A percentile compares a stretch with the other conserved stretches of the same genome.
These are phyloP conservation scores for Scopulariopsis brevicaulis DNA, from an alignment of 2,329 filamentous ascomycete species.

Conservation along the genomic window DNA sequence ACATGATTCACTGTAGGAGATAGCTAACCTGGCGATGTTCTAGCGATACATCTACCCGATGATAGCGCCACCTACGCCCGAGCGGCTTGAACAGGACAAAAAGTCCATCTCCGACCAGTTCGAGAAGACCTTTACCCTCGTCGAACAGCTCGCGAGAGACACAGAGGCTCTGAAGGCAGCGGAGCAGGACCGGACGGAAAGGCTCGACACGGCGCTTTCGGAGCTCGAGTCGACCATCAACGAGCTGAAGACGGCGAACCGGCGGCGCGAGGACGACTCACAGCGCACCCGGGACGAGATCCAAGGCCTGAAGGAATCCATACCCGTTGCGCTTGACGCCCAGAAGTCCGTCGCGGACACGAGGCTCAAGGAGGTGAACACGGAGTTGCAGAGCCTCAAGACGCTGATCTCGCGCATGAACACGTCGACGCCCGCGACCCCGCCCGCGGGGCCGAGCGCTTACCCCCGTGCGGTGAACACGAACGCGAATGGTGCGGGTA, in stretches of 20 bases:
- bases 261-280: slow-evolving; percentile 76
- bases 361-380: slow-evolving; percentile 72
- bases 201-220: slow-evolving; percentile 67
- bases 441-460: slow-evolving; percentile 10
- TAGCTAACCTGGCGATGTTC: background rate
- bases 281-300: slow-evolving; percentile 81
- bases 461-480: slow-evolving; percentile 1
- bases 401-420: slow-evolving; percentile 60
- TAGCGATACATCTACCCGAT: slow-evolving; percentile 86
- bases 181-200: slow-evolving; percentile 73
- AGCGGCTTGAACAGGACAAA: slow-evolving; percentile 91
- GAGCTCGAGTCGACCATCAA: slow-evolving; percentile 77
- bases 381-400: slow-evolving; percentile 86
- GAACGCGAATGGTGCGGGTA: slow-evolving; percentile 13
- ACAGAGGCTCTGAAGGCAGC: slow-evolving; percentile 79
- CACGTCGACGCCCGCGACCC: slow-evolving; percentile 14
- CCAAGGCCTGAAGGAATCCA: slow-evolving; percentile 66
- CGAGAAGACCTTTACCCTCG: slow-evolving; percentile 77
- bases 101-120: slow-evolving; percentile 87
- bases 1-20: background rate
- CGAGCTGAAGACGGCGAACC: slow-evolving; percentile 71
- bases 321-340: slow-evolving; percentile 79
- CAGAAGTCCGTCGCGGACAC: slow-evolving; percentile 77
- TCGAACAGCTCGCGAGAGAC: slow-evolving; percentile 87
- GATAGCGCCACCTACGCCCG: slow-evolving; percentile 85